Conservation (phyloP, 257 asterid genomes). For the Gardenia jasminoides region DNA sequence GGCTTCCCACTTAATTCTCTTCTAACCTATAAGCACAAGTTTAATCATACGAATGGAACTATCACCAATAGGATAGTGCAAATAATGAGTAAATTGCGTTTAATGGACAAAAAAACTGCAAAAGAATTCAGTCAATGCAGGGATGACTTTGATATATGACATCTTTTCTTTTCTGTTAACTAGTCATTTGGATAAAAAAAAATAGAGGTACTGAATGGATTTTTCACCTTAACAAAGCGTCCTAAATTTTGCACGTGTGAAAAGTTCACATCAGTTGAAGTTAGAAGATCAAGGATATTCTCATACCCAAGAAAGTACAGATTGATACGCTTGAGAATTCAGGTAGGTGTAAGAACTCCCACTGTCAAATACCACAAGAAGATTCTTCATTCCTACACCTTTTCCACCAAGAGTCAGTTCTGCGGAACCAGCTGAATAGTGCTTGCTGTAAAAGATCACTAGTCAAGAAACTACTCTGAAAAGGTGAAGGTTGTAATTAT, state of each 20-base stretch:
- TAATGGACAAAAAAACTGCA: background rate
- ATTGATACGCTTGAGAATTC: constrained; percentile 60
- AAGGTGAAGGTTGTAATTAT: constrained; percentile 3
- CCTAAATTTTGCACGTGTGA: background rate
- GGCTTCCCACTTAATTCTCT: constrained; percentile 68
- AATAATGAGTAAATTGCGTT: background rate
- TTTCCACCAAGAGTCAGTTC: constrained; percentile 76
- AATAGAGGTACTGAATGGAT: too few relatives aligned
- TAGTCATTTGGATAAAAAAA: too few relatives aligned
- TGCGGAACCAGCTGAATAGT: constrained; percentile 77
- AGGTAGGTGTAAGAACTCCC: constrained; percentile 95
- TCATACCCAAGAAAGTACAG: constrained; percentile 60
- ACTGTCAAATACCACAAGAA: constrained; percentile 75
- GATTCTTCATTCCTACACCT: constrained; percentile 72
- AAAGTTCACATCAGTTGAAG: background rate
- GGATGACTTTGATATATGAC: background rate
- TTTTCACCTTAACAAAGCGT: too few relatives aligned
- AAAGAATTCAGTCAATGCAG: too few relatives aligned
- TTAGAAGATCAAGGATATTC: background rate
- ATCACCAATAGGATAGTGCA: too few relatives aligned
- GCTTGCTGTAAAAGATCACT: constrained; percentile 52
- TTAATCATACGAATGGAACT: background rate
- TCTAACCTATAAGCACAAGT: constrained; percentile 37
- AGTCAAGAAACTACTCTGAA: constrained; percentile 1
- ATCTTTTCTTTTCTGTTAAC: too few relatives aligned